Evolutionary conservation across 305 asterid genomes (phyloP).

Genomic region (Fraxinus albicans): DNA sequence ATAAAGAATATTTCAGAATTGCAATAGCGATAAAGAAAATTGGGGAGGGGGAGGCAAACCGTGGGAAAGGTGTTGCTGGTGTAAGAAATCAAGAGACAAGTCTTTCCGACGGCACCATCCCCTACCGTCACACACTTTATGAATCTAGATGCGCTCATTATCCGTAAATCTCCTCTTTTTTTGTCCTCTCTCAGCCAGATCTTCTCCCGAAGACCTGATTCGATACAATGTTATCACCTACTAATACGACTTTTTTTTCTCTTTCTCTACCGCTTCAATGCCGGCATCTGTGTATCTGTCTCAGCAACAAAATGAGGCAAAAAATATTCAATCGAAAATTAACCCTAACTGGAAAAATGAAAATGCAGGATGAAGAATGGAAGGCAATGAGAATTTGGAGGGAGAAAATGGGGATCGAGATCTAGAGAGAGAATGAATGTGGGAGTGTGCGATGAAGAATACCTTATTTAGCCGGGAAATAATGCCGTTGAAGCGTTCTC

Average conservation of each 20-base stretch:
- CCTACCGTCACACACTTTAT: slow-evolving; percentile 82
- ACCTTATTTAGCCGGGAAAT: slow-evolving; percentile 35
- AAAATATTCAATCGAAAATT: slow-evolving; percentile 35
- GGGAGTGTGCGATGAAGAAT: background rate
- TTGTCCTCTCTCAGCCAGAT: slow-evolving; percentile 34
- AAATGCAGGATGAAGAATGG: slow-evolving; percentile 15
- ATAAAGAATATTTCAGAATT: background rate
- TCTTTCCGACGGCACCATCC: slow-evolving; percentile 85
- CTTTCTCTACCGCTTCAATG: slow-evolving; percentile 7
- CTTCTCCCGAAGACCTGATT: slow-evolving; percentile 62
- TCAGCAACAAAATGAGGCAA: slow-evolving; percentile 8
- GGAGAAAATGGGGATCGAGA: slow-evolving; percentile 42
- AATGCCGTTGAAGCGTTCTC: slow-evolving; percentile 45
- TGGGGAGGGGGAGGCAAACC: slow-evolving; percentile 35
- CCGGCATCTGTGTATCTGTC: background rate
- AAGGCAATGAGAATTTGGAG: slow-evolving; percentile 15
- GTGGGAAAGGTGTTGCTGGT: slow-evolving; percentile 85
- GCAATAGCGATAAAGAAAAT: background rate
- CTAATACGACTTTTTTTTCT: background rate
- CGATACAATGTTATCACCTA: slow-evolving; percentile 19
- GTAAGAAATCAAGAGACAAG: slow-evolving; percentile 25
- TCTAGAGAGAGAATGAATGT: slow-evolving; percentile 35
- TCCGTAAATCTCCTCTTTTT: slow-evolving; percentile 14
- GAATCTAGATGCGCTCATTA: slow-evolving; percentile 79
- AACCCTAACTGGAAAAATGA: slow-evolving; percentile 32